Evolutionary conservation across 2,329 filamentous ascomycete species (phyloP), one percentile per base, ranked within the genome.

Genomic region (Emmonsia crescens): DNA sequence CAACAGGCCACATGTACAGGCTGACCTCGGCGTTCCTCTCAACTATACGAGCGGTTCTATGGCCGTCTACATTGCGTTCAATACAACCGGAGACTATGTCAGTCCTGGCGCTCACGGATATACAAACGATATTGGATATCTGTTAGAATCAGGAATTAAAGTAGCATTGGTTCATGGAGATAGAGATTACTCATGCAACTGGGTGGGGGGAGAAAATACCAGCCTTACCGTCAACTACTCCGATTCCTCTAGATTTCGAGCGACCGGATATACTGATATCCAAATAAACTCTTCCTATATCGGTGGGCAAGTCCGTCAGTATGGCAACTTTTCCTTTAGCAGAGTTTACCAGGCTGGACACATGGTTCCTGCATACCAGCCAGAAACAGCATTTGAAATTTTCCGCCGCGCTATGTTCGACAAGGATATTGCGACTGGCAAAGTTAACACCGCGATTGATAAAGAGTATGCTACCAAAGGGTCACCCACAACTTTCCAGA

Each of bases 11-110:
- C 66, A 71, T 5, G 78, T 89, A 1, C 82, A 84, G 64, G 70
- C 81, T 24, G 82, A 83, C 1, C 79, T 89, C 27, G 86, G 86
- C 14, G 80, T 86, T 0, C 82, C 82, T 8, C 71, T 87, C 59
- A 86, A 87, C 70, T 86, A 79, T 68, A 83, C 79, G 57, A 55
- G 61, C 16, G 74, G 73, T 24, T 84, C 79, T 68, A 66, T 68
- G 24, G 73, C 76, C 9, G 78, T 86, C 14, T 76, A 71, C 48
- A 64, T 66, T 4, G 80, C 76, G 14, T 85, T 85, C 66, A 69
- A 71, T 3, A 68, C 73, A 38, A 83, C 79, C 0, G 82, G 82
- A 38, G 68, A 69, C 36, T 68, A 44, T 57, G 55, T 70, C 82
- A 88, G 67, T 80, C 85, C 19, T 85, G 86, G 1, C 86, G 27